Evolutionary conservation across 2,329 filamentous ascomycete genomes (phyloP), one percentile per base, ranked within the genome.

Genomic region (Myotisia sp.): DNA sequence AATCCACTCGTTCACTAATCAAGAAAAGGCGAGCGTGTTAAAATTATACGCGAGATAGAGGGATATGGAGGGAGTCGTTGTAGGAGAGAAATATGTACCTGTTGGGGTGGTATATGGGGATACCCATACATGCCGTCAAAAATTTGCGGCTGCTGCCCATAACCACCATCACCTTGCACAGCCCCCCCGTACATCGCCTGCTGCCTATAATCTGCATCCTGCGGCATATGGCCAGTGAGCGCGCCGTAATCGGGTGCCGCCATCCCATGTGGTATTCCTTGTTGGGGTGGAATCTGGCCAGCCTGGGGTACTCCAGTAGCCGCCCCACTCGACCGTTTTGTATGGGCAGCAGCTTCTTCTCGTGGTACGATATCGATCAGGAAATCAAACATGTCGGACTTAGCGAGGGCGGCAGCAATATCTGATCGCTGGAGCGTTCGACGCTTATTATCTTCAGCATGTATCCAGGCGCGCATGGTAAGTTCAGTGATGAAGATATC

Each of bases 361-460:
- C 90, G 78, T 3, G 90, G 90, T 4, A 98, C 90, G 42, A 98
- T 98, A 54, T 98, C 90, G 55, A 98, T 98, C 39, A 98, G 68
- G 62, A 98, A 98, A 63, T 98, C 90, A 58, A 98, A 98, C 90
- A 98, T 98, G 63, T 98, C 90, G 14, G 85, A 94, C 62, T 98
- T 98, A 40, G 84, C 81, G 16, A 98, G 68, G 9, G 90, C 90
- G 7, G 85, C 92, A 14, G 90, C 90, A 54, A 98, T 98, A 52
- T 98, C 90, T 37, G 84, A 93, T 33, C 90, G 76, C 60, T 98
- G 90, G 26, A 98, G 67, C 1, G 90, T 98, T 27, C 90, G 77
- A 19, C 90, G 75, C 67, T 98, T 98, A 65, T 98, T 98, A 61
- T 98, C 90, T 55, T 98, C 90, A 10, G 90, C 90, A 50, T 98